A percentile compares a stretch with the other conserved stretches of the same genome.
These are phyloP conservation scores for Plasmodium reichenowi DNA, from an alignment of 169 alveolate genomes.

Conservation along the genomic window DNA sequence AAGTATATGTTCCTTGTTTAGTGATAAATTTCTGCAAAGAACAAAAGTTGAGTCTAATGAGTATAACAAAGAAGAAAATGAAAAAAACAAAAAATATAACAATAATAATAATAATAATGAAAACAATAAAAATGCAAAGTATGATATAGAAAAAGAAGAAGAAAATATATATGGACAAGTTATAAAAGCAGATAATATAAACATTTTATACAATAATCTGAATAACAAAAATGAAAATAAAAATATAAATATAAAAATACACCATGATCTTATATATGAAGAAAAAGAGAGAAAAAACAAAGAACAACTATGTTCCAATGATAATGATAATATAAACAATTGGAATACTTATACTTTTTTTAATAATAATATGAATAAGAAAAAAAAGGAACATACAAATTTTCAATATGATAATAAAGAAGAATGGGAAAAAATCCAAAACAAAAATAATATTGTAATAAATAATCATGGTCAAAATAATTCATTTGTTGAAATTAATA, in stretches of 20 bases:
- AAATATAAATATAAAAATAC: background rate
- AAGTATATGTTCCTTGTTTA: conserved; percentile 53
- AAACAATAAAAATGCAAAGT: conserved; percentile 1
- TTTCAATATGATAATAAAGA: conserved; percentile 1
- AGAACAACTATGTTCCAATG: too few relatives aligned
- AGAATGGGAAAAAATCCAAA: conserved; percentile 1
- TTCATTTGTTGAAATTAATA: conserved; percentile 11
- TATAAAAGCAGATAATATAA: background rate
- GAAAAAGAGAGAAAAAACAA: too few relatives aligned
- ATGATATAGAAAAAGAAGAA: background rate
- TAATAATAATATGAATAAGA: conserved; percentile 7
- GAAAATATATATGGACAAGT: background rate
- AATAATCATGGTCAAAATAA: conserved; percentile 2
- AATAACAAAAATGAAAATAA: conserved; percentile 16
- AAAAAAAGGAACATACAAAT: conserved; percentile 22
- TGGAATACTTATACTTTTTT: too few relatives aligned
- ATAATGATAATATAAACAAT: too few relatives aligned
- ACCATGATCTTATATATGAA: background rate
- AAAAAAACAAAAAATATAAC: conserved; percentile 7
- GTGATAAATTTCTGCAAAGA: conserved; percentile 32
- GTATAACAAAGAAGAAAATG: conserved; percentile 2
- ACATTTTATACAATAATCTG: background rate
- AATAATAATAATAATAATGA: background rate
- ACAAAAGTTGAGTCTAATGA: conserved; percentile 2
- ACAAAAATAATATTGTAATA: background rate